Evolutionary conservation across 2,329 filamentous ascomycete species (phyloP).

Genomic region (Iodosphaeria phyllophila): DNA sequence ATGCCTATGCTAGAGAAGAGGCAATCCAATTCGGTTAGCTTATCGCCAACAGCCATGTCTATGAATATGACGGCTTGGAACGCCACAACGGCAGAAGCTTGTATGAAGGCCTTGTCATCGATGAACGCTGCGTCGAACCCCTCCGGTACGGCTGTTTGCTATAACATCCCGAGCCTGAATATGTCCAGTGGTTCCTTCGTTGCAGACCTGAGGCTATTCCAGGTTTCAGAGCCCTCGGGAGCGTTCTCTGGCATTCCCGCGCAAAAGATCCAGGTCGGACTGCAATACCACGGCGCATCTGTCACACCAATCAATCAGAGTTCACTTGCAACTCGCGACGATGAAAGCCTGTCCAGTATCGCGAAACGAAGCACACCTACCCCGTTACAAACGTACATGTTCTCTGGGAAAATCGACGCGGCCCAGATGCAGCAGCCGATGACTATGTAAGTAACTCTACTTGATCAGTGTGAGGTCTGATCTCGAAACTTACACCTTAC

Average conservation of each 20-base stretch:
- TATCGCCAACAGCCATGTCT: slow-evolving; percentile 13
- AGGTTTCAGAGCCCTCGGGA: slow-evolving; percentile 39
- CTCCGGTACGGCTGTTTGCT: slow-evolving; percentile 63
- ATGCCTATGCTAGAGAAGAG: slow-evolving; percentile 3
- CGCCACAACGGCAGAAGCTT: slow-evolving; percentile 34
- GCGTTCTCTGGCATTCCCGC: slow-evolving; percentile 31
- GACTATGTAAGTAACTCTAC: slow-evolving; percentile 46
- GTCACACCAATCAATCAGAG: slow-evolving; percentile 19
- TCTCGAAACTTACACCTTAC: too few species aligned
- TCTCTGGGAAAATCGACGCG: slow-evolving; percentile 49
- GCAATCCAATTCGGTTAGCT: slow-evolving; percentile 3
- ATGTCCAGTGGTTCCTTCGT: slow-evolving; percentile 50
- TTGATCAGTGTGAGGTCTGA: too few species aligned
- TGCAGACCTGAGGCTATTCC: slow-evolving; percentile 59
- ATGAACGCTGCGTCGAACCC: slow-evolving; percentile 48
- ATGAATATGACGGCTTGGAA: slow-evolving; percentile 39
- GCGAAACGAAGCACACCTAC: slow-evolving; percentile 12
- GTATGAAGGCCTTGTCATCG: slow-evolving; percentile 31
- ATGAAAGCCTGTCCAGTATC: not conserved
- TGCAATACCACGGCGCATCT: slow-evolving; percentile 34
- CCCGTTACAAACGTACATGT: slow-evolving; percentile 44
- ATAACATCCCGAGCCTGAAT: slow-evolving; percentile 59
- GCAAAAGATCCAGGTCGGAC: slow-evolving; percentile 32
- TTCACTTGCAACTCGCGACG: slow-evolving; percentile 1
- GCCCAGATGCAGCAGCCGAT: slow-evolving; percentile 32